Conservation (phyloP, 306 rosid genomes). For the Abrus pulchellus region DNA sequence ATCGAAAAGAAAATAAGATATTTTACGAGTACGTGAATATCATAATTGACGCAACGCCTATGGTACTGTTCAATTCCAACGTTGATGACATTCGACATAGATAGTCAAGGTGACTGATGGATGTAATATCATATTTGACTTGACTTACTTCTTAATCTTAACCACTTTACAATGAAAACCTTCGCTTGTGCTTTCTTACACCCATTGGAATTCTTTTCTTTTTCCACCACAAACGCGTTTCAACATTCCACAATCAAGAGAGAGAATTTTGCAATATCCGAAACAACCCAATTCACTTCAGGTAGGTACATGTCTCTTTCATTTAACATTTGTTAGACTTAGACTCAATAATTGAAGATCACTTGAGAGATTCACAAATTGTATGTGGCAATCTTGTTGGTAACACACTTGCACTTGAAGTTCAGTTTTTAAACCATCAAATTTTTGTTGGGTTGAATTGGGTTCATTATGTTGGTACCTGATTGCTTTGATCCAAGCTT, state of each 20-base stretch:
- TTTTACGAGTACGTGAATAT: too few relatives aligned
- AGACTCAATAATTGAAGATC: constrained; percentile 31
- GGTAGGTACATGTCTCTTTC: constrained; percentile 27
- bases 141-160: neutral
- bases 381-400: neutral
- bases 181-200: neutral
- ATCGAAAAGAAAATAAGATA: too few relatives aligned
- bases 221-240: constrained; percentile 27
- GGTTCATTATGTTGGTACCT: constrained; percentile 45
- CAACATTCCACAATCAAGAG: neutral
- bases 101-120: neutral
- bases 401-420: constrained; percentile 7
- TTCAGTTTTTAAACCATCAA: constrained; percentile 1
- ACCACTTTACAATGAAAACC: neutral
- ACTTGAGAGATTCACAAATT: constrained; percentile 21
- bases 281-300: constrained; percentile 42
- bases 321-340: neutral
- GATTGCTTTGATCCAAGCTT: constrained; percentile 64
- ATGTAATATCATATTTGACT: constrained; percentile 13
- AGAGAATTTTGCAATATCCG: neutral
- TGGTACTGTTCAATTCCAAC: neutral
- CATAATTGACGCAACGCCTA: neutral
- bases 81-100: neutral
- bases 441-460: constrained; percentile 14
- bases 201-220: neutral